Conservation (phyloP, 805 yeast species). For the Candida boidinii region DNA sequence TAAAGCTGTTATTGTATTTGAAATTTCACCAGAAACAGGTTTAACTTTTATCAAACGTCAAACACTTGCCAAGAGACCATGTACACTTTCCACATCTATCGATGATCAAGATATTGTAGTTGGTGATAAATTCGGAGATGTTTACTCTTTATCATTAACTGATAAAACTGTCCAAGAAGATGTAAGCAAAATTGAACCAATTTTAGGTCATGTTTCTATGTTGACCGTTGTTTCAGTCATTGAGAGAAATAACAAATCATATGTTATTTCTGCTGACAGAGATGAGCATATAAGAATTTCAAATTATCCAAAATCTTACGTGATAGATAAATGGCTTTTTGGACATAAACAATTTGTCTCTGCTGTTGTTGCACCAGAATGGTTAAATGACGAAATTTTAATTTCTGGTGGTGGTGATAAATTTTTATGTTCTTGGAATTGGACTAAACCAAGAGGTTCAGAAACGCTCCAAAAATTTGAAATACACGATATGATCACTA, state of each 20-base stretch:
- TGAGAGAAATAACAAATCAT: slow-evolving; percentile 32
- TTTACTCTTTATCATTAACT: slow-evolving; percentile 48
- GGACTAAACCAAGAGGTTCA: slow-evolving; percentile 42
- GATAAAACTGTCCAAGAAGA: slow-evolving; percentile 31
- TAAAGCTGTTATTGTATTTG: slow-evolving; percentile 66
- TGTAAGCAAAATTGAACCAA: slow-evolving; percentile 49
- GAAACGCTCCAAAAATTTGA: slow-evolving; percentile 34
- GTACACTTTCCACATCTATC: slow-evolving; percentile 55
- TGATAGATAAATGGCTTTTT: slow-evolving; percentile 75
- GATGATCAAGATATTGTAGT: slow-evolving; percentile 48
- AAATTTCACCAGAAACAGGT: slow-evolving; percentile 29
- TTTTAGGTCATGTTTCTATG: slow-evolving; percentile 96
- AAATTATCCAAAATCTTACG: slow-evolving; percentile 66
- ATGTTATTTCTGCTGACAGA: slow-evolving; percentile 75
- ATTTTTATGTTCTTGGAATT: slow-evolving; percentile 66
- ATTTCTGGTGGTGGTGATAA: slow-evolving; percentile 92
- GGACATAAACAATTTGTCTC: slow-evolving; percentile 86
- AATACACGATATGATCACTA: slow-evolving; percentile 27
- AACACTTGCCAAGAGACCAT: slow-evolving; percentile 87
- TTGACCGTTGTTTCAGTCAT: slow-evolving; percentile 62
- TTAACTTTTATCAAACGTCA: slow-evolving; percentile 57
- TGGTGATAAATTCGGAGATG: slow-evolving; percentile 97
- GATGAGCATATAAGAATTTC: slow-evolving; percentile 93
- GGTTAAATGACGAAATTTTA: slow-evolving; percentile 38
- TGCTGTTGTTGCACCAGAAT: slow-evolving; percentile 44